Evolutionary conservation across 805 yeast species (phyloP), one percentile per base, ranked within the genome.

Genomic region (Candida wancherniae): DNA sequence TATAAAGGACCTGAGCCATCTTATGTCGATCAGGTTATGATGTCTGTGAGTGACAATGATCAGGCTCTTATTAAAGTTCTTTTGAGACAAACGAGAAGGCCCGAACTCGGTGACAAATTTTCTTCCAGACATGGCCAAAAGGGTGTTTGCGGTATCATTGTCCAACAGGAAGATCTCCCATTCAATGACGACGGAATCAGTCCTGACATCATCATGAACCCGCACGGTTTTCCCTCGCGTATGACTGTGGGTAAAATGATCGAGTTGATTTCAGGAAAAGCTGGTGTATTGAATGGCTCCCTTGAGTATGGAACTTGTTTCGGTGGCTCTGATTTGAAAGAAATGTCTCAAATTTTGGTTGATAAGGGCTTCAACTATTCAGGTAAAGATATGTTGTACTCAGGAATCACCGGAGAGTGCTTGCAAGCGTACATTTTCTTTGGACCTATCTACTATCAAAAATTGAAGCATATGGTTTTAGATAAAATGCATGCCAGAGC

Each of bases 401-500:
- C 95, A 9, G 98, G 98, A 54, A 84, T 90, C 44, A 90, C 97
- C 3, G 98, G 98, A 43, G 97, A 92, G 60, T 84, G 95, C 57
- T 67, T 92, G 34, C 96, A 92, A 59, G 97, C 97, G 2, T 92
- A 92, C 59, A 90, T 92, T 38, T 92, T 92, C 77, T 92, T 92
- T 59, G 98, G 98, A 1, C 98, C 98, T 12, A 92, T 92, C 45
- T 92, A 92, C 61, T 92, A 92, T 60, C 98, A 92, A 63, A 92
- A 92, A 55, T 77, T 92, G 70, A 92, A 92, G 72, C 98, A 92
- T 62, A 92, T 92, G 98, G 98, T 92, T 28, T 61, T 92, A 61
- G 98, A 92, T 63, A 92, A 92, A 63, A 92, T 92, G 98, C 98
- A 92, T 55, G 98, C 98, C 1, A 84, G 98, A 71, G 97, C 98